phyloP scores from a whole-genome alignment of 2,329 filamentous ascomycete genomes.

The Nigrospora sphaerica region DNA sequence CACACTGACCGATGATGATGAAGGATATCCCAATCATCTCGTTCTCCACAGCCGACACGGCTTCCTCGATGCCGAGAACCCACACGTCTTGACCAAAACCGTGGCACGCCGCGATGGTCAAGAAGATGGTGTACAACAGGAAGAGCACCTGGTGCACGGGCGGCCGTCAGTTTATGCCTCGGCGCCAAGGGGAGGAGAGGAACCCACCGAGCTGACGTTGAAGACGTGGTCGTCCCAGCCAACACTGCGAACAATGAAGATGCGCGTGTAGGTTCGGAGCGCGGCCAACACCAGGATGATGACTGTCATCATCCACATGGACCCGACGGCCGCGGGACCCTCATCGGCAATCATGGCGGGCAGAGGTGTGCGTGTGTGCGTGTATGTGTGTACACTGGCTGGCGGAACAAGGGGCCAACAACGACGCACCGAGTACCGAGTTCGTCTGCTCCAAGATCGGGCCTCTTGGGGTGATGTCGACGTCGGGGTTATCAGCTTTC shows the following conservation, averaged over 20 bases:
- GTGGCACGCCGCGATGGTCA: conserved; percentile 2
- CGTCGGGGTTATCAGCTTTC: too few relatives aligned
- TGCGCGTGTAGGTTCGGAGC: conserved; percentile 3
- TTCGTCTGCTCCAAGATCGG: too few relatives aligned
- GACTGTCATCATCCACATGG: conserved; percentile 6
- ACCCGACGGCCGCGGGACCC: too few relatives aligned
- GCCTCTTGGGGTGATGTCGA: too few relatives aligned
- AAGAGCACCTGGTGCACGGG: conserved; percentile 3
- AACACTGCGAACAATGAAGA: neutral
- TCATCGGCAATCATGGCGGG: too few relatives aligned
- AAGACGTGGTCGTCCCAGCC: conserved; percentile 6
- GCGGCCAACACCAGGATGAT: conserved; percentile 3
- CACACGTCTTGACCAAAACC: conserved; percentile 5
- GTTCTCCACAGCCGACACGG: conserved; percentile 2
- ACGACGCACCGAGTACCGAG: too few relatives aligned
- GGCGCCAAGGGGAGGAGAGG: neutral
- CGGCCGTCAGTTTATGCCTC: neutral
- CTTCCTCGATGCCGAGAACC: neutral
- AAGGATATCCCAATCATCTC: conserved; percentile 6
- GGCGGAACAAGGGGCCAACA: too few relatives aligned
- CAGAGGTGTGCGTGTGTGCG: too few relatives aligned
- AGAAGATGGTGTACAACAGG: conserved; percentile 1
- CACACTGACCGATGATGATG: neutral
- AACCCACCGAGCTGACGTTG: conserved; percentile 2
- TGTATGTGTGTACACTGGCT: too few relatives aligned